Evolutionary conservation across 371 early-diverging fungal species (phyloP), one percentile per base, ranked within the genome.

Genomic region (Apophysomyces ossiformis): DNA sequence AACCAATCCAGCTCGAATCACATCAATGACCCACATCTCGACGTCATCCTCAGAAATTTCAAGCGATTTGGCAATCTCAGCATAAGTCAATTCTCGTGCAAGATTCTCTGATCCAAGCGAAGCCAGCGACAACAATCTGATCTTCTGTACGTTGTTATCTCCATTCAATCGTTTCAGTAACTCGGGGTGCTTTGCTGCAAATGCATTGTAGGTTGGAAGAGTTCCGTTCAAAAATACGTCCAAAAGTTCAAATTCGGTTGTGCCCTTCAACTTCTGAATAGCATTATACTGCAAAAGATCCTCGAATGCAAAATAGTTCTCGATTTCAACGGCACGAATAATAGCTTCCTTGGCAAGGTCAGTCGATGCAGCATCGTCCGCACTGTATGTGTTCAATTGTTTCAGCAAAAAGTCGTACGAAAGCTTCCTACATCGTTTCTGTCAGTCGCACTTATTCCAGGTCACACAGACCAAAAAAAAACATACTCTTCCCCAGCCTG

Each of bases 1-100:
- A n/a, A 96, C 87, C 64, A 97, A 84, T 54, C 95, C 94, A 39
- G 93, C 90, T 37, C 96, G 93, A 64, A 96, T 95, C 12, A 88
- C 89, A 76, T 95, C 95, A 77, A 97, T 95, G 21, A 95, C 90
- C 94, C 94, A 94, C 85, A 94, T 77, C 81, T 96, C 96, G 7
- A 96, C 94, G 44, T 95, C 94, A n/a, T 83, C 88, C 63, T 87
- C 89, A 9, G 83, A 76, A 58, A 96, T 87, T 66, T 88, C 88
- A 57, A 96, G 81, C 7, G 86, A 88, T 57, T 83, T 79, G 57
- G 94, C 89, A 61, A 97, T 89, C 21, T 85, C 83, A 58, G 72
- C 72, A 75, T 94, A 96, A 56, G 89, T 76, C 70, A 97, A 77
- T 65, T 87, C 87, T 47, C 85, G 78, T 37, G 88, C 79, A 56